Percentiles rank a stretch among this genome's conserved stretches.
phyloP scores from a whole-genome alignment of 805 yeast species.

The Candida khao-thaluensis region DNA sequence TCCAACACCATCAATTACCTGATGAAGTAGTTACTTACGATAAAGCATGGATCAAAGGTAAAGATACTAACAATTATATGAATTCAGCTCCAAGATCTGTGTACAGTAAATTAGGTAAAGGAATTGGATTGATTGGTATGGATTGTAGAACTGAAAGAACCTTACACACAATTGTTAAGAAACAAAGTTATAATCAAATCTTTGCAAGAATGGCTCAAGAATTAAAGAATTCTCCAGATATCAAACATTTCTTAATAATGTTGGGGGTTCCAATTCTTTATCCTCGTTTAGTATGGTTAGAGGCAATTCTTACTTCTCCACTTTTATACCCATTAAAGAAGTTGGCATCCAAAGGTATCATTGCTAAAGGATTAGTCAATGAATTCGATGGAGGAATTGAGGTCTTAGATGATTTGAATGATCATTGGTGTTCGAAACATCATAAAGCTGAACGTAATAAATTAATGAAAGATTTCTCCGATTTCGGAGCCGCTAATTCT shows the following conservation, averaged over 20 bases:
- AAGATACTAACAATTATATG: conserved; percentile 64
- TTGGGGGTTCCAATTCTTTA: conserved; percentile 94
- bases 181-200: conserved; percentile 55
- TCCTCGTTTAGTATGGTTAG: conserved; percentile 92
- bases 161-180: conserved; percentile 52
- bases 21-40: conserved; percentile 38
- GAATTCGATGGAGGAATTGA: conserved; percentile 92
- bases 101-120: conserved; percentile 71
- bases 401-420: conserved; percentile 87
- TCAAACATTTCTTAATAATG: conserved; percentile 77
- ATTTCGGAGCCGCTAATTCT: conserved; percentile 61
- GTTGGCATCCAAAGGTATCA: conserved; percentile 57
- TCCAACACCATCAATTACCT: conserved; percentile 77
- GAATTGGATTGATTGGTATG: conserved; percentile 70
- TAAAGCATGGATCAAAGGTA: conserved; percentile 53
- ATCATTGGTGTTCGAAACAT: conserved; percentile 91
- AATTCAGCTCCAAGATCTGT: conserved; percentile 63
- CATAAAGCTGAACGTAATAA: conserved; percentile 85
- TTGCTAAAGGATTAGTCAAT: conserved; percentile 74
- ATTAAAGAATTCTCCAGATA: conserved; percentile 46
- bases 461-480: conserved; percentile 59
- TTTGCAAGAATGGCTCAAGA: conserved; percentile 63
- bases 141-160: conserved; percentile 94
- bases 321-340: conserved; percentile 60
- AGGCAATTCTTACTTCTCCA: conserved; percentile 63